phyloP scores from a whole-genome alignment of 75 land plant species.

The Selaginella moellendorffii region DNA sequence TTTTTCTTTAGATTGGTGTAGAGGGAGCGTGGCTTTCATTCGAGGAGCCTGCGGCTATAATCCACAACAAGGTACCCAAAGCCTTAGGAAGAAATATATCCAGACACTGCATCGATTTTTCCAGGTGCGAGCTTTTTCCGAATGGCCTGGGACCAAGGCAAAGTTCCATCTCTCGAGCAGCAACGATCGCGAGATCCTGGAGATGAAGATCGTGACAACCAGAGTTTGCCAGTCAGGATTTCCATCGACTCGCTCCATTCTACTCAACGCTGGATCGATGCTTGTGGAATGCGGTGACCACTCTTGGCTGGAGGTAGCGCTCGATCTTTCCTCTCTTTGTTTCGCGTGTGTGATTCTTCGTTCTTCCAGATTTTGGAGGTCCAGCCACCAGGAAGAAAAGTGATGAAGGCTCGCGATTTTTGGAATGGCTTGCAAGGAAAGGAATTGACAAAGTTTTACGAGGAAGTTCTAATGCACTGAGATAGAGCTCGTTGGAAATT shows the following conservation, averaged over 20 bases:
- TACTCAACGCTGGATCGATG: slow-evolving; percentile 26
- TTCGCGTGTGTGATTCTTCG: neutral
- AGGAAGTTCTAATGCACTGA: no score
- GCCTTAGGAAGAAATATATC: neutral
- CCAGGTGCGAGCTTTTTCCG: slow-evolving; percentile 99
- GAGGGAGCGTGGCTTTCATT: slow-evolving; percentile 90
- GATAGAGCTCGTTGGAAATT: no score
- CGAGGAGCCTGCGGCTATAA: slow-evolving; percentile 48
- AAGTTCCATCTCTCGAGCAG: slow-evolving; percentile 28
- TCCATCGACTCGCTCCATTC: no score
- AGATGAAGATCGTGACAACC: slow-evolving; percentile 73
- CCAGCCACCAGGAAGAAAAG: slow-evolving; percentile 85
- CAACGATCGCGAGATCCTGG: slow-evolving; percentile 27
- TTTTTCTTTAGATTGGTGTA: slow-evolving; percentile 38
- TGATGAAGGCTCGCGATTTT: slow-evolving; percentile 54
- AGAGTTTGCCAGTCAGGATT: no score
- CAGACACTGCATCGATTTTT: neutral
- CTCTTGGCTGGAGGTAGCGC: slow-evolving; percentile 51
- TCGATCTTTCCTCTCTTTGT: neutral
- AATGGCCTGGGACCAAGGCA: slow-evolving; percentile 94
- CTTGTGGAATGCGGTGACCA: slow-evolving; percentile 54
- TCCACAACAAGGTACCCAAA: slow-evolving; percentile 93
- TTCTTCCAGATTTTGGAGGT: slow-evolving; percentile 53
- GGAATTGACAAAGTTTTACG: neutral
- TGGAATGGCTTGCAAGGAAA: slow-evolving; percentile 57